Evolutionary conservation across 176 grass and related monocot species (phyloP), one percentile per base, ranked within the genome.

Genomic region (Aegilops sharonensis): DNA sequence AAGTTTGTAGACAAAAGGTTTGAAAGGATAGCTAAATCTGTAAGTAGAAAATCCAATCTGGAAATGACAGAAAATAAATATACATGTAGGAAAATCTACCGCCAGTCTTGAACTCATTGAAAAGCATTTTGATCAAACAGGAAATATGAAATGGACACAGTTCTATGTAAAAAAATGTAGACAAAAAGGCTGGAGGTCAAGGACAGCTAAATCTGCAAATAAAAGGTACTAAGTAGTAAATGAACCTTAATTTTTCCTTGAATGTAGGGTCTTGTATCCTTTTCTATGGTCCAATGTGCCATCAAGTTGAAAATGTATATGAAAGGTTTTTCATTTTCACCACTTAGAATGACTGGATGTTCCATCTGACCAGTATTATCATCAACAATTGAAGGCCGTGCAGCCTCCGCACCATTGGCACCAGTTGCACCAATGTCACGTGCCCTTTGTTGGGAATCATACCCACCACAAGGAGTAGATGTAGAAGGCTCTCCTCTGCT

Each of bases 171-270:
- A 59, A 30, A 70, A 7, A 5, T 63, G 4, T 20, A 17, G 12
- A 50, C 17, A 73, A 68, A 68, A 57, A 2, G 36, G 6, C 10
- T 54, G 12, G 68, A 75, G 50, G 5, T 54, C 14, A 54, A 79
- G 34, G 31, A 20, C 69, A 71, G 15, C 31, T 81, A 68, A 18
- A 78, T 64, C 68, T 68, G 11, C 20, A 78, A 72, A 67, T 6
- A 83, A 52, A 82, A 50, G 10, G 64, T 80, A 83, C 21, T 81
- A 72, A 77, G 5, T 60, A 75, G 54, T 48, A 77, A 83, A 29
- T 9, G 29, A 81, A 98, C 93, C 96, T 95, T 98, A 48, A 98
- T 91, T 91, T 89, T 95, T 78, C 93, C 91, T 86, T 89, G 85
- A 84, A 98, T 88, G 54, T 17, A 94, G 52, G 68, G 56, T 75